A percentile compares a stretch with the other conserved stretches of the same genome.
Evolutionary conservation across 257 asterid genomes (phyloP).

Genomic region (Fraxinus quadrangulata): DNA sequence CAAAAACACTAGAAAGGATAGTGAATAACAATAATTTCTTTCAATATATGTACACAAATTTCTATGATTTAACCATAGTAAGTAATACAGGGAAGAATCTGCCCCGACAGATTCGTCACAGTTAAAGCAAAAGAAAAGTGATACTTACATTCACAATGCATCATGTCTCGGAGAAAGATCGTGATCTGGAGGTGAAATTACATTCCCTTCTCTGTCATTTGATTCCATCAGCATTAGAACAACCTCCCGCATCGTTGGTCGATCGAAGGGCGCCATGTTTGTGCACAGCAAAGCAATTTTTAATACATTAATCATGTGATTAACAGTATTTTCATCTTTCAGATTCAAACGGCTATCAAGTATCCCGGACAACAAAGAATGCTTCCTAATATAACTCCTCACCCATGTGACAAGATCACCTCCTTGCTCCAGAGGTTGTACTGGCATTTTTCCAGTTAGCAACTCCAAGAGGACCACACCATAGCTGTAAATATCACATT

Average conservation of each 20-base stretch:
- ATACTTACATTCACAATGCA: slow-evolving; percentile 42
- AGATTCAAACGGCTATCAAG: slow-evolving; percentile 64
- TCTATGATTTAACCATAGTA: slow-evolving; percentile 29
- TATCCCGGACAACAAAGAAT: slow-evolving; percentile 60
- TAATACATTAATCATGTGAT: slow-evolving; percentile 72
- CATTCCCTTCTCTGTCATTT: slow-evolving; percentile 53
- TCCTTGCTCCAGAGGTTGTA: slow-evolving; percentile 82
- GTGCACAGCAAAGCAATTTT: slow-evolving; percentile 85
- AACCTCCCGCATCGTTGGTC: slow-evolving; percentile 90
- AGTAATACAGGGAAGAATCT: slow-evolving; percentile 36
- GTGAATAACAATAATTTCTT: slow-evolving; percentile 21
- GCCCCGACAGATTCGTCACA: slow-evolving; percentile 30
- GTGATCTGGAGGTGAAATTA: slow-evolving; percentile 50
- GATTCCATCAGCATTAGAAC: slow-evolving; percentile 82
- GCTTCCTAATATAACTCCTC: slow-evolving; percentile 53
- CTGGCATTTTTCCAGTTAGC: slow-evolving; percentile 83
- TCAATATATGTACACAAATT: slow-evolving; percentile 43
- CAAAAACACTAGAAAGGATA: slow-evolving; percentile 6
- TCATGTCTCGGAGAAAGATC: slow-evolving; percentile 45
- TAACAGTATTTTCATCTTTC: slow-evolving; percentile 48
- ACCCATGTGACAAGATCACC: slow-evolving; percentile 85
- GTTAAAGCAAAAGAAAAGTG: slow-evolving; percentile 22
- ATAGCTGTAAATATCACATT: slow-evolving; percentile 85
- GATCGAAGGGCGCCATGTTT: slow-evolving; percentile 63
- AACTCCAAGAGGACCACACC: slow-evolving; percentile 87